Conservation (phyloP, 2,329 filamentous ascomycete genomes). For the Penicillium polonicum region DNA sequence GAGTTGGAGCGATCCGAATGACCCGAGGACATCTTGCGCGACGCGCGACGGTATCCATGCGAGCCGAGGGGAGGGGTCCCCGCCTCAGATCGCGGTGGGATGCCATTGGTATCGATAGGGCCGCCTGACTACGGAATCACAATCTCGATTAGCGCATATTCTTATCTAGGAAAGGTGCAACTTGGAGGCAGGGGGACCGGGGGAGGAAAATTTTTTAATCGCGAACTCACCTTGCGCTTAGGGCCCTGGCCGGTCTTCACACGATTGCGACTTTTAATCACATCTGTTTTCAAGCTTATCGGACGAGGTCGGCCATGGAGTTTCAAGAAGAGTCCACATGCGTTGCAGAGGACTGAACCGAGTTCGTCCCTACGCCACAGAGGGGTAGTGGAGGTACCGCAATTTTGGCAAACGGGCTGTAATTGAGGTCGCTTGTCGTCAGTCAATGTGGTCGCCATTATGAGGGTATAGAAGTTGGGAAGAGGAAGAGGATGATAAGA, state of each 20-base stretch:
- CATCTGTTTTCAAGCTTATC: slow-evolving; percentile 96
- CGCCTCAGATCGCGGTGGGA: slow-evolving; percentile 57
- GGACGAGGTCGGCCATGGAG: slow-evolving; percentile 89
- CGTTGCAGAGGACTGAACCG: slow-evolving; percentile 95
- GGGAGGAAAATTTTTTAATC: slow-evolving; percentile 24
- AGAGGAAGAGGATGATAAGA: slow-evolving; percentile 40
- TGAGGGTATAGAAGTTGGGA: slow-evolving; percentile 19
- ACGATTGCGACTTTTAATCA: slow-evolving; percentile 98
- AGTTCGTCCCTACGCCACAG: slow-evolving; percentile 97
- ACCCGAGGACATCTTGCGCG: slow-evolving; percentile 70
- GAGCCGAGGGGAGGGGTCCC: slow-evolving; percentile 57
- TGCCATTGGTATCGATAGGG: slow-evolving; percentile 55
- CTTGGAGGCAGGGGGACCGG: slow-evolving; percentile 1
- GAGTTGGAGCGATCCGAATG: slow-evolving; percentile 73
- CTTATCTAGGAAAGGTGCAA: slow-evolving; percentile 21
- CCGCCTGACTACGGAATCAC: slow-evolving; percentile 41
- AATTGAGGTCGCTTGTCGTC: slow-evolving; percentile 58
- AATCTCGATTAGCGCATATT: slow-evolving; percentile 26
- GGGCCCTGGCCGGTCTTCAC: slow-evolving; percentile 84
- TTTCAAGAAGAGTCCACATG: slow-evolving; percentile 96
- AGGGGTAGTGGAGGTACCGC: slow-evolving; percentile 89
- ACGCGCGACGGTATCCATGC: slow-evolving; percentile 61
- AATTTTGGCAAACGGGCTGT: slow-evolving; percentile 97
- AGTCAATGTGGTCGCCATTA: slow-evolving; percentile 50
- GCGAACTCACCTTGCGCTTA: slow-evolving; percentile 72